Evolutionary conservation across 805 yeast species (phyloP), one percentile per base, ranked within the genome.

Genomic region (Teunomyces lycoperdinae): DNA sequence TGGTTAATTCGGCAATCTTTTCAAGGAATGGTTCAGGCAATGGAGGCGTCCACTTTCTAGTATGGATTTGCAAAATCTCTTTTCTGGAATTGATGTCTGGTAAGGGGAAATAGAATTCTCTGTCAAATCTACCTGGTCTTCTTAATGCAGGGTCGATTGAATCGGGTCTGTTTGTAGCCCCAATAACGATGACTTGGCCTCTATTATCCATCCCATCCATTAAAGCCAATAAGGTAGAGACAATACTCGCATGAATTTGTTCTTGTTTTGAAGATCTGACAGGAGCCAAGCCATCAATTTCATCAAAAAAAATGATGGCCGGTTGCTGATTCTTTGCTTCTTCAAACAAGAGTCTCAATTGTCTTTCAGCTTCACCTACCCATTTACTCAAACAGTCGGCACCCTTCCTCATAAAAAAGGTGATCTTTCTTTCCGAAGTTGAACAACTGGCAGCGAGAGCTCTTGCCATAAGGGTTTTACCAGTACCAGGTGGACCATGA

Each of bases 121-220:
- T 79, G 64, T 94, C 99, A 60, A 94, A 94, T 65, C 99, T 78
- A 1, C 99, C 99, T 0, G 99, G 99, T 58, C 99, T 79, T 61
- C 99, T 79, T 49, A 94, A 74, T 0, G 99, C 99, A 1, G 99
- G 97, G 67, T 94, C 99, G n/a, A 94, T 88, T 0, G 97, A 87
- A 68, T 94, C 98, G 0, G 99, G 99, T 61, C 99, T 76, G 68
- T 94, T 94, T 0, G 99, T 94, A 1, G 99, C 99, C 50, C 99
- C 99, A 57, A 94, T 91, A 2, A 94, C 97, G 54, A 94, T 92
- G 14, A 94, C 98, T 63, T 94, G 98, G 6, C 99, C 99, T 63
- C 98, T 81, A 57, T 90, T 90, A 64, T 92, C 98, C 98, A 94
- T 94, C 58, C 99, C 99, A 66, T 94, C 99, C 99, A 94, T 94